phyloP scores from a whole-genome alignment of 2,329 filamentous ascomycete genomes.

The Hypoxylon sp. region DNA sequence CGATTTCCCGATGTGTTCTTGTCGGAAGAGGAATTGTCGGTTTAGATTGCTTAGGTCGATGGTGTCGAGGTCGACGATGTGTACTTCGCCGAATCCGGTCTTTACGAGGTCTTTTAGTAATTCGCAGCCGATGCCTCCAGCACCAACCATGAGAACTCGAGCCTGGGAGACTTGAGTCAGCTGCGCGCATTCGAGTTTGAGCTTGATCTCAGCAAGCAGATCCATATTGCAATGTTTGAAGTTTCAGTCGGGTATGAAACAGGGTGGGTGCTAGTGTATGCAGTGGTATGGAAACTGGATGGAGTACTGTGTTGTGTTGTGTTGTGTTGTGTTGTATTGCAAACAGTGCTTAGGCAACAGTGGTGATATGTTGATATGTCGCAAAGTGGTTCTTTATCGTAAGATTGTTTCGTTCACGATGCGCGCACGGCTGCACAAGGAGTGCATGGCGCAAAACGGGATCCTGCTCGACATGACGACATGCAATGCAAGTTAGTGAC shows the following conservation, averaged over 20 bases:
- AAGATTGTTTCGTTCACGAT: constrained; percentile 11
- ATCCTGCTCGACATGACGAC: constrained; percentile 9
- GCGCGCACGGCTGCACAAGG: constrained; percentile 15
- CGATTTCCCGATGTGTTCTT: constrained; percentile 97
- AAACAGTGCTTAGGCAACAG: too few relatives aligned
- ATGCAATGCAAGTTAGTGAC: constrained; percentile 28
- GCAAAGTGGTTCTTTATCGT: not conserved
- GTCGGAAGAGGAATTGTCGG: constrained; percentile 94
- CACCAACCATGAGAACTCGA: constrained; percentile 91
- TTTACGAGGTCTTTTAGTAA: constrained; percentile 95
- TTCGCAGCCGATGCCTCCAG: constrained; percentile 97
- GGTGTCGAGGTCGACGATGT: constrained; percentile 96
- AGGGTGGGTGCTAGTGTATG: not conserved
- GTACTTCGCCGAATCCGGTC: constrained; percentile 89
- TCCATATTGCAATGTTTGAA: constrained; percentile 31
- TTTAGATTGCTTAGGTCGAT: constrained; percentile 98
- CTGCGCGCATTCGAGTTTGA: constrained; percentile 28
- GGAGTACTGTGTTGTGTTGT: constrained; percentile 3
- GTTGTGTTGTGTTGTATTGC: constrained; percentile 12
- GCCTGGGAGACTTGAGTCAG: constrained; percentile 65
- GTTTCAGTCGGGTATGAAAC: not conserved
- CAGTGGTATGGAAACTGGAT: not conserved
- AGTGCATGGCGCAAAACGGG: constrained; percentile 29
- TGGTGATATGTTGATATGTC: too few relatives aligned
- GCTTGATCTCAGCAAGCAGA: constrained; percentile 1